A percentile compares a stretch with the other conserved stretches of the same genome.
Conservation (phyloP, 129 eudicot species). For the Helichrysum umbraculigerum region DNA sequence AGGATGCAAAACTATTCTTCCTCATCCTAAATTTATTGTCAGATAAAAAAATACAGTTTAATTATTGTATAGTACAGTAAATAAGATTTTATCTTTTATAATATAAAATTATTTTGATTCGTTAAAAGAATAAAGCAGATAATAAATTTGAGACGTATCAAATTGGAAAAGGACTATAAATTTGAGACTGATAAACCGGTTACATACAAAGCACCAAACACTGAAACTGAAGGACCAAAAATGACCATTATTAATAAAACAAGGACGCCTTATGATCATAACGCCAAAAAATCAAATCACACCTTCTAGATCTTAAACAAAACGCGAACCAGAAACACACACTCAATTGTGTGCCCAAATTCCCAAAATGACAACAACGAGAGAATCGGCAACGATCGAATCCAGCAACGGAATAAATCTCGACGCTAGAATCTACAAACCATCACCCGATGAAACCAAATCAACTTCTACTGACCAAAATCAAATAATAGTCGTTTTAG, state of each 20-base stretch:
- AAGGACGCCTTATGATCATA: background rate
- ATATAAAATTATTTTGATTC: too few relatives aligned
- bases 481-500: conserved; percentile 44
- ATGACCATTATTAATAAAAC: too few relatives aligned
- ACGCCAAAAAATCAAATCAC: conserved; percentile 7
- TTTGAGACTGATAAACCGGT: too few relatives aligned
- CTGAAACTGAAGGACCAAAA: conserved; percentile 5
- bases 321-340: background rate
- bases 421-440: conserved; percentile 55
- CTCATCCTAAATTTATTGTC: too few relatives aligned
- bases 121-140: too few relatives aligned
- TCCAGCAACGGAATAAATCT: conserved; percentile 45
- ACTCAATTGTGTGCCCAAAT: conserved; percentile 26
- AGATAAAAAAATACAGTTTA: too few relatives aligned
- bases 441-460: background rate
- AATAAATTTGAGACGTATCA: too few relatives aligned
- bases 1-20: too few relatives aligned
- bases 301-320: conserved; percentile 22
- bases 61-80: too few relatives aligned
- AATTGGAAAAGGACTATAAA: too few relatives aligned
- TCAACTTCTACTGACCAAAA: conserved; percentile 25
- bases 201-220: too few relatives aligned
- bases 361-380: conserved; percentile 43
- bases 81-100: too few relatives aligned
- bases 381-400: conserved; percentile 54